Evolutionary conservation across 495 filamentous ascomycete genomes (phyloP), one percentile per base, ranked within the genome.

Genomic region (Tuber aestivum): DNA sequence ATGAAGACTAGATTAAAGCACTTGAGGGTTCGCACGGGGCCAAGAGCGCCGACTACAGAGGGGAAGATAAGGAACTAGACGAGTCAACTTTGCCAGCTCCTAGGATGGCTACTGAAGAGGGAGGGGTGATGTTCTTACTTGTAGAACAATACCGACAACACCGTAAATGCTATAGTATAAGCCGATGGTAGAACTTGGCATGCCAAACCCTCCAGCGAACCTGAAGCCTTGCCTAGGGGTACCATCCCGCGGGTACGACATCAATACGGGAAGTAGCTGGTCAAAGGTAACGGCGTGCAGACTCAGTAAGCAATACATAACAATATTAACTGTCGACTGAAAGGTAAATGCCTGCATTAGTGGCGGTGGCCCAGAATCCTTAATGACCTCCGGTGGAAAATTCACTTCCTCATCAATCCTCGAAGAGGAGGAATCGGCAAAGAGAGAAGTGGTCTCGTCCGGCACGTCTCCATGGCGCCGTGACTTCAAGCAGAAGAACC

Each of bases 281-380:
- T 91, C 92, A 86, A 92, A 95, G 12, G 92, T 90, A 48, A 90
- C 88, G 45, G 91, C 89, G 82, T 95, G 92, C 77, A 92, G 86
- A n/a, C 90, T 88, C 23, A 94, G 85, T 14, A 93, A 27, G 38
- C 37, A 56, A 72, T 83, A 83, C 50, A 79, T 87, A 9, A 93
- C 72, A 7, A 98, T 85, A 76, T 95, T 93, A 41, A 97, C 86
- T 40, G 86, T 86, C 0, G 93, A 92, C 78, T 98, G 94, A 0
- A 85, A 86, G 0, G 89, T 90, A 75, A 97, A 92, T 23, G 89
- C 88, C 70, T 94, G 89, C n/a, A 82, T 82, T 83, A 91, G 87
- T 32, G 86, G 88, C 0, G 89, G 87, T 23, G 84, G 83, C 44
- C 23, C 40, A 1, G 41, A 10, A 83, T 81, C 12, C 78, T 80